Evolutionary conservation across 202 grass and related monocot species (phyloP), one percentile per base, ranked within the genome.

Genomic region (Setaria italica): DNA sequence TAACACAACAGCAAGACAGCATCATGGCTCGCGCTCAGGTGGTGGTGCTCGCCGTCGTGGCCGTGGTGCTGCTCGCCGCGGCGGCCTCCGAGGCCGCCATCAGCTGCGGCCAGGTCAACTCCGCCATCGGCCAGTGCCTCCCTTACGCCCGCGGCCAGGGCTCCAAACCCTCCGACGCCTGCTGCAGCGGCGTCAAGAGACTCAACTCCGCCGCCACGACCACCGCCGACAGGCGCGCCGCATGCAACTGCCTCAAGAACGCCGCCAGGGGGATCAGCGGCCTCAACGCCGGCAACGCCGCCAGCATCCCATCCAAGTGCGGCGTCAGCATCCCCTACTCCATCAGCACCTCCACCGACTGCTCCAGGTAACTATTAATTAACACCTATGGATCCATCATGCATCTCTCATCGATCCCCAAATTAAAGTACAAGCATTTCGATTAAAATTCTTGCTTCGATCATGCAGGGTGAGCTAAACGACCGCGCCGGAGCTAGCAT

Each of bases 331-430:
- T 90, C 37, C 91, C 91, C 9, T 92, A 85, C 70, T 20, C 25
- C 81, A 92, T 92, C 85, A 92, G 88, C 88, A 0, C 85, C 34
- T 20, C 34, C 76, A 79, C 45, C 65, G 82, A 92, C 81, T 92
- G 87, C 82, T 79, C 67, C 87, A 85, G 7, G 91, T 89, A 46
- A 6, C 1, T 55, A 46, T 7, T 45, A 9, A 5, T 41, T 41
- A 9, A 37, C 39, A 41, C 39, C 6, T 41, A 41, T 41, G 39
- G 39, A 41, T 25, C 25, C 25, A 25, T 25, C 25, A 25, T 25
- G 25, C 25, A 25, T 25, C 25, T 25, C 25, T 25, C 25, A 25
- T 25, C 25, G 25, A 25, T 25, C 25, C 25, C 25, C 25, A 25
- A 25, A 6, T 41, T 41, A 41, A 41, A 41, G 5, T 41, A 41